Evolutionary conservation across 441 rosid genomes (phyloP), one percentile per base, ranked within the genome.

Genomic region (Isatis lusitanica): DNA sequence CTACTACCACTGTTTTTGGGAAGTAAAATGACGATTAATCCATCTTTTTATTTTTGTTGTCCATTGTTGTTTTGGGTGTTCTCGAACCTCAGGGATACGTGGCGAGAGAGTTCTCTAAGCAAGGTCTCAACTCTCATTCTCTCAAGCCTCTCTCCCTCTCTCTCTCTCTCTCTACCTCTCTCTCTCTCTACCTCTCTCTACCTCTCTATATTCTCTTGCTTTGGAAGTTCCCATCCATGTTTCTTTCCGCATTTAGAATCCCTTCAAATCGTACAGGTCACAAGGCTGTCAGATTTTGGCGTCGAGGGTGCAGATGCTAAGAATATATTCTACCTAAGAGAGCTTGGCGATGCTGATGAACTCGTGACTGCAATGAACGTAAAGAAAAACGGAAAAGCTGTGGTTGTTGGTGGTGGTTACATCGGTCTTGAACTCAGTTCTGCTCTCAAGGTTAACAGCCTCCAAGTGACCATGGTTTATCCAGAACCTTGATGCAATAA

Each of bases 401-500:
- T 94, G 56, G 79, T 94, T 65, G 96, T 94, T 68, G 97, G 97
- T 21, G 98, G 98, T 44, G 98, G 98, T 65, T 94, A 94, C 84
- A 94, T 94, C 30, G 98, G 98, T 73, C 97, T 92, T 74, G 98
- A 94, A 84, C 94, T 92, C 63, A 80, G 94, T 68, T 95, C 97
- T 59, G 96, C 85, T 18, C 62, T 90, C 78, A 88, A 55, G 68
- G 66, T 87, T 63, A 92, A 94, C 80, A 79, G 87, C 70, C 13
- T 90, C 35, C 94, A 92, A 48, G 97, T 90, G 73, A 85, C 80
- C 16, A 94, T 94, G 98, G 98, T 94, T 79, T 92, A 88, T 79
- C 98, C 98, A 6, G 97, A 90, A 71, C 97, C 97, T 63, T 94
- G 98, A 97, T 94, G 98, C 87, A 94, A 97, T 92, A 88, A 94